Conservation (phyloP, 352 stramenopile genomes). For the Phytophthora chlamydospora region DNA sequence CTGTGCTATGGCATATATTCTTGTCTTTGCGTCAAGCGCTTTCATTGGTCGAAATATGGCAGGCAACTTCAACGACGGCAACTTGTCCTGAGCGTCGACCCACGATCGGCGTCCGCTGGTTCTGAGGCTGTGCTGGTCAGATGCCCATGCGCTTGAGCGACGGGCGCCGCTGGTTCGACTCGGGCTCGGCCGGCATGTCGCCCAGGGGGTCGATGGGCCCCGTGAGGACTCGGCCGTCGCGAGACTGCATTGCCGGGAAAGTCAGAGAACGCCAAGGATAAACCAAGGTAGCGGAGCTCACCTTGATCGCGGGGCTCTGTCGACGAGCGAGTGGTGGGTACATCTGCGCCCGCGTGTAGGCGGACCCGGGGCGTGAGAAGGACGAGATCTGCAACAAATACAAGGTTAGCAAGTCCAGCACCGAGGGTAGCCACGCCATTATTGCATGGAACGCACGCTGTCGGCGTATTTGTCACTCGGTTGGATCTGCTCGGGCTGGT, state of each 20-base stretch:
- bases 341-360: constrained; percentile 71
- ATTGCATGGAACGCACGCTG: constrained; percentile 36
- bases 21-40: constrained; percentile 7
- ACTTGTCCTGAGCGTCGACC: background rate
- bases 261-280: background rate
- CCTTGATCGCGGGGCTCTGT: constrained; percentile 51
- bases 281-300: constrained; percentile 12
- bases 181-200: constrained; percentile 38
- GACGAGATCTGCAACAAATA: constrained; percentile 56
- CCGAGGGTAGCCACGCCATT: background rate
- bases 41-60: constrained; percentile 24
- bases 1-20: constrained; percentile 1
- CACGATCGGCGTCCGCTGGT: background rate
- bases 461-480: constrained; percentile 52
- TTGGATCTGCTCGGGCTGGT: constrained; percentile 52
- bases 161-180: constrained; percentile 62
- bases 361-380: constrained; percentile 77
- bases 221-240: constrained; percentile 39
- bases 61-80: constrained; percentile 23
- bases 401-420: background rate
- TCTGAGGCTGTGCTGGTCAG: constrained; percentile 17
- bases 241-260: constrained; percentile 38
- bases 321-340: constrained; percentile 53
- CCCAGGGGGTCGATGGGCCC: constrained; percentile 71
- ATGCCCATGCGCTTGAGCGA: constrained; percentile 68